A percentile compares a stretch with the other conserved stretches of the same genome.
Evolutionary conservation across 192 early-diverging fungal genomes (phyloP).

Genomic region (Diversispora epigaea): DNA sequence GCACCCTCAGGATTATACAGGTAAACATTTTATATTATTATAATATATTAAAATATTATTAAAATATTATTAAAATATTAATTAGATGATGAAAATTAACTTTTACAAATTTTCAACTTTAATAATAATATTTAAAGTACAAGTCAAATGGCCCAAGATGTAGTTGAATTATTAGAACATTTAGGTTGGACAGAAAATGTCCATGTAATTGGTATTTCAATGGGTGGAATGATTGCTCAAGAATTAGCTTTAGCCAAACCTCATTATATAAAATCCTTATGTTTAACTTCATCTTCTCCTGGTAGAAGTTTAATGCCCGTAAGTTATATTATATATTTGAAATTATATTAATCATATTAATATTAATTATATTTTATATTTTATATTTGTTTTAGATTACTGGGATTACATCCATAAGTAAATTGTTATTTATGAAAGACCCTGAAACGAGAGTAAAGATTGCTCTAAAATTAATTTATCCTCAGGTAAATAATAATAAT

Average conservation of each 20-base stretch:
- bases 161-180: constrained; percentile 63
- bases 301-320: constrained; percentile 42
- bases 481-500: background rate
- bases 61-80: background rate
- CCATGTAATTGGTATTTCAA: constrained; percentile 78
- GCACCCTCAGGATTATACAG: constrained; percentile 54
- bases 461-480: background rate
- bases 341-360: background rate
- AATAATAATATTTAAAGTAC: constrained; percentile 42
- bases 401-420: background rate
- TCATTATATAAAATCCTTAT: constrained; percentile 55
- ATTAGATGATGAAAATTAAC: too few species aligned
- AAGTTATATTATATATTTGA: background rate
- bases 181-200: constrained; percentile 70
- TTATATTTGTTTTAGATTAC: constrained; percentile 1
- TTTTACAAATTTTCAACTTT: background rate
- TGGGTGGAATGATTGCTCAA: constrained; percentile 87
- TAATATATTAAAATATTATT: background rate
- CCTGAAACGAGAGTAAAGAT: background rate
- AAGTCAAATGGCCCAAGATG: constrained; percentile 78
- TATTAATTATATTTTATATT: background rate
- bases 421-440: constrained; percentile 14
- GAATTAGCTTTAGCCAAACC: constrained; percentile 64
- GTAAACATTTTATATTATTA: constrained; percentile 33
- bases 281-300: constrained; percentile 60